A percentile compares a stretch with the other conserved stretches of the same genome.
phyloP scores from a whole-genome alignment of 495 filamentous ascomycete genomes.

The Hypoxylon fuscum region DNA sequence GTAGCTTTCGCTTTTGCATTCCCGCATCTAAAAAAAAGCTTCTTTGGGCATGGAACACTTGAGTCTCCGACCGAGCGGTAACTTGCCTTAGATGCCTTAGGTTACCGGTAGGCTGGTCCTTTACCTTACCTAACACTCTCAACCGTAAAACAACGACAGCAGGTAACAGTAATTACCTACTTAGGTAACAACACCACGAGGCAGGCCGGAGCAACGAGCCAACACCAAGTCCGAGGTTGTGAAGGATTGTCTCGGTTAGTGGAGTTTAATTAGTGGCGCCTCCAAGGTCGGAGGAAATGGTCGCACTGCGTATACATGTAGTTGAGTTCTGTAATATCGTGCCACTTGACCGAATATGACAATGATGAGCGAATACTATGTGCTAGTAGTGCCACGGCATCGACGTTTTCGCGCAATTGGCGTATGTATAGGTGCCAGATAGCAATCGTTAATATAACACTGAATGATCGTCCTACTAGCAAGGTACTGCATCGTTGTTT shows the following conservation, averaged over 20 bases:
- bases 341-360: constrained; percentile 23
- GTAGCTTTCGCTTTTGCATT: not conserved
- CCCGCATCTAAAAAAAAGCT: constrained; percentile 2
- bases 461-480: constrained; percentile 14
- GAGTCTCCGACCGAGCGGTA: constrained; percentile 15
- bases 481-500: constrained; percentile 6
- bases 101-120: constrained; percentile 20
- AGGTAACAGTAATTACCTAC: not conserved
- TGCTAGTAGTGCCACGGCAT: constrained; percentile 21
- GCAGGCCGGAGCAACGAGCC: constrained; percentile 10
- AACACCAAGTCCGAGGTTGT: constrained; percentile 10
- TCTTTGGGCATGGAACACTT: too few species aligned
- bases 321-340: constrained; percentile 22
- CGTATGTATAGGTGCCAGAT: constrained; percentile 12
- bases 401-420: constrained; percentile 24
- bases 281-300: constrained; percentile 19
- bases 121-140: too few species aligned
- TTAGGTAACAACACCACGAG: too few species aligned
- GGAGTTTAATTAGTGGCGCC: constrained; percentile 16
- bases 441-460: constrained; percentile 14
- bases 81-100: too few species aligned
- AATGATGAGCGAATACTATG: constrained; percentile 13
- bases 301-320: constrained; percentile 28
- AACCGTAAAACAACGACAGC: constrained; percentile 14
- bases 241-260: constrained; percentile 18